Evolutionary conservation across 768 basidiomycete genomes (phyloP), one percentile per base, ranked within the genome.

Genomic region (Clavulina sp.): DNA sequence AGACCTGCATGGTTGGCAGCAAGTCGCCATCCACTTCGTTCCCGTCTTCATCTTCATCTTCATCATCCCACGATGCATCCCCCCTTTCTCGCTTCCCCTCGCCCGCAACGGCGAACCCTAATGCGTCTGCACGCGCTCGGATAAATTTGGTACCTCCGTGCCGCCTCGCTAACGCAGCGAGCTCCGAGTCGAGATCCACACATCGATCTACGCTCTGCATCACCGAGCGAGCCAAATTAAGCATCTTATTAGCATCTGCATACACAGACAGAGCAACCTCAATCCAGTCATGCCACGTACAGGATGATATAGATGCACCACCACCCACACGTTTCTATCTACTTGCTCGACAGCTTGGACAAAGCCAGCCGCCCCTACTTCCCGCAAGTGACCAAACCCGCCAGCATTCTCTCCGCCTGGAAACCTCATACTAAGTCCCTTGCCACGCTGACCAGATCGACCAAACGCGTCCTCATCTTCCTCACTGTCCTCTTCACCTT

Each of bases 251-350:
- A n/a, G 24, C 43, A 13, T 13, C 9, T 24, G 43, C 24, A 13
- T 26, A 28, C 9, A 9, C 13, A 13, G 16, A 26, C 26, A 16
- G 43, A 13, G 43, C 9, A 46, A 24, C 16, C 1, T 13, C 1
- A 46, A 13, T 16, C 16, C 26, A 30, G 48, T 30, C 28, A 49
- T 21, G 31, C 23, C 29, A 69, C 80, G 58, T 64, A 86, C 85
- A 47, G 83, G 70, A 58, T 86, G 81, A 59, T 86, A 89, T 4
- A 89, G 69, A 63, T 89, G 86, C 21, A 89, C 70, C n/a, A 88
- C 77, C 7, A 89, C 82, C 81, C 82, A 88, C 13, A 78, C 71
- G 0, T 73, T 74, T 46, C 65, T 68, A 30, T 74, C 75, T 62
- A 85, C 85, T 30, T 73, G 67, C 62, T 88, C 85, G 2, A 89